Percentiles rank a stretch among this genome's conserved stretches.
These are phyloP conservation scores for Gynostemma pentaphyllum DNA, from an alignment of 306 rosid species.

Conservation along the genomic window DNA sequence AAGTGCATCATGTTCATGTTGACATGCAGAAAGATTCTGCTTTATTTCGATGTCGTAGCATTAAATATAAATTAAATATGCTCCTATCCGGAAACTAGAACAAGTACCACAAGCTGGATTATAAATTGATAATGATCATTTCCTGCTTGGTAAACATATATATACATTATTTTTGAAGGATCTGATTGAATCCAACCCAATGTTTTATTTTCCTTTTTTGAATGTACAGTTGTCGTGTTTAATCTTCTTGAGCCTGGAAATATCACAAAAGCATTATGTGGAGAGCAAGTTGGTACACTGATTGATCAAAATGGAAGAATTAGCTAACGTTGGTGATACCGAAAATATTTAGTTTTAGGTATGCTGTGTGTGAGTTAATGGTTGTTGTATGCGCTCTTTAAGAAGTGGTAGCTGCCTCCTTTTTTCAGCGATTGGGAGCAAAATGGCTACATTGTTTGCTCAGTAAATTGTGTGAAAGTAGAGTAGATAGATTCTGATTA, in stretches of 20 bases:
- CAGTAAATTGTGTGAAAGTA: constrained; percentile 4
- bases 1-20: neutral
- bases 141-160: neutral
- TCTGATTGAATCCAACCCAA: neutral
- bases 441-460: neutral
- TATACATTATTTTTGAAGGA: neutral
- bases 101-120: neutral
- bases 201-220: neutral
- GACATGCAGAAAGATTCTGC: neutral
- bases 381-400: neutral
- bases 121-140: neutral
- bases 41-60: neutral
- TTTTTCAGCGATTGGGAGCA: constrained; percentile 9
- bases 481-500: neutral
- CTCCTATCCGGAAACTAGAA: neutral
- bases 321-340: constrained; percentile 16
- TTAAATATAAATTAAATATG: neutral
- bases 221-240: constrained; percentile 34
- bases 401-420: constrained; percentile 2
- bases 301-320: constrained; percentile 31
- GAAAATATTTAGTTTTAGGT: constrained; percentile 13
- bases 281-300: constrained; percentile 42
- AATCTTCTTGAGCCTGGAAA: constrained; percentile 43
- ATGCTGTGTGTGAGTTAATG: constrained; percentile 6
- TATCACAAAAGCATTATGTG: constrained; percentile 38